Evolutionary conservation across 495 filamentous ascomycete genomes (phyloP).

Genomic region (Aspergillus indologenus): DNA sequence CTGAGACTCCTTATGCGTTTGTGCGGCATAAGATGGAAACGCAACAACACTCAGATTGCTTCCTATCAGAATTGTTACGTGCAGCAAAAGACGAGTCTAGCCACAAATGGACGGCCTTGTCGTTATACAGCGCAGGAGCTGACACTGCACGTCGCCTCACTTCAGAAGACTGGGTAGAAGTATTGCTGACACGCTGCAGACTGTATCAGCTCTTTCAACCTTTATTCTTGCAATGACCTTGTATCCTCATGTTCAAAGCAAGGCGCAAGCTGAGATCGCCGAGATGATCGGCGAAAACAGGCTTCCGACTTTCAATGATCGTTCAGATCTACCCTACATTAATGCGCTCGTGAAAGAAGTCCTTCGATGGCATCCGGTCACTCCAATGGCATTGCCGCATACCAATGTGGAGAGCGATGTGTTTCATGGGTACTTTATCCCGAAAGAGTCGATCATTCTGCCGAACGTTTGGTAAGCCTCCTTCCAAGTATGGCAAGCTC

Average conservation of each 20-base stretch:
- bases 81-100: slow-evolving; percentile 25
- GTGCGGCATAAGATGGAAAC: slow-evolving; percentile 41
- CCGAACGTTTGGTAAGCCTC: slow-evolving; percentile 36
- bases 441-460: slow-evolving; percentile 41
- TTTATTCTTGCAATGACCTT: slow-evolving; percentile 43
- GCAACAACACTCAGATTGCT: slow-evolving; percentile 34
- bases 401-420: slow-evolving; percentile 49
- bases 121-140: slow-evolving; percentile 52
- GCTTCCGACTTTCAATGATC: slow-evolving; percentile 35
- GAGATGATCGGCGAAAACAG: slow-evolving; percentile 36
- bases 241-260: slow-evolving; percentile 42
- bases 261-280: slow-evolving; percentile 56
- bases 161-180: neutral
- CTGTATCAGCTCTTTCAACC: slow-evolving; percentile 30
- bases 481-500: neutral
- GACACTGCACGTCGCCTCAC: slow-evolving; percentile 37
- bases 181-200: slow-evolving; percentile 15
- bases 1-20: slow-evolving; percentile 41
- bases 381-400: slow-evolving; percentile 53
- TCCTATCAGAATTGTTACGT: slow-evolving; percentile 35
- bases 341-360: slow-evolving; percentile 44
- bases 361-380: slow-evolving; percentile 45
- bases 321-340: slow-evolving; percentile 39
- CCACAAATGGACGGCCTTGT: slow-evolving; percentile 43
- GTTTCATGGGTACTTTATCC: slow-evolving; percentile 38